Percentiles rank a stretch among this genome's conserved stretches.
These are phyloP conservation scores for Clausena lansium DNA, from an alignment of 345 rosid species.

Conservation along the genomic window DNA sequence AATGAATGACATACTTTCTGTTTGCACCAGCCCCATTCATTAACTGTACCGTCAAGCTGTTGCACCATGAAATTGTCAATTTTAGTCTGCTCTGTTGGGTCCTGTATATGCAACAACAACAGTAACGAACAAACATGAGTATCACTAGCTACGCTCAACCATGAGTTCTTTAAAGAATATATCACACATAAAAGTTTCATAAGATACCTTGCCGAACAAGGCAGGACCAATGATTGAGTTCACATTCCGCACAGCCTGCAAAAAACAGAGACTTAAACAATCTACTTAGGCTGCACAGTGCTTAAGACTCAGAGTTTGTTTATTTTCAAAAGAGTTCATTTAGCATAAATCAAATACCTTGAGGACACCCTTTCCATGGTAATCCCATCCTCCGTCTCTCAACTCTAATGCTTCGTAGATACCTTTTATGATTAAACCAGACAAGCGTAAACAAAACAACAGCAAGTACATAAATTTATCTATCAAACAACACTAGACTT, in stretches of 20 bases:
- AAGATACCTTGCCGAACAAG: conserved; percentile 59
- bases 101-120: conserved; percentile 32
- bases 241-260: conserved; percentile 62
- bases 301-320: too few relatives aligned
- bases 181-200: not conserved
- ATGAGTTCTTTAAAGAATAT: not conserved
- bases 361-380: conserved; percentile 68
- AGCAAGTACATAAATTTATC: not conserved
- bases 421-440: conserved; percentile 33
- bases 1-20: conserved; percentile 44
- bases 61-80: conserved; percentile 65
- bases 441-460: not conserved
- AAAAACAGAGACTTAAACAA: not conserved
- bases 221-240: conserved; percentile 61
- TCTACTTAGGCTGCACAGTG: not conserved
- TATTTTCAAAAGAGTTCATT: not conserved
- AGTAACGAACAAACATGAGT: not conserved
- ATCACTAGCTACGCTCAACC: not conserved
- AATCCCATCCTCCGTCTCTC: conserved; percentile 68
- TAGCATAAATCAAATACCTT: conserved; percentile 34
- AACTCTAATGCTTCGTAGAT: conserved; percentile 64
- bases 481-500: too few relatives aligned
- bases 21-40: conserved; percentile 88
- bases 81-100: conserved; percentile 53
- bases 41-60: conserved; percentile 67